A percentile compares a stretch with the other conserved stretches of the same genome.
Evolutionary conservation across 768 basidiomycete species (phyloP).

Genomic region (Pulveroboletus sp.): DNA sequence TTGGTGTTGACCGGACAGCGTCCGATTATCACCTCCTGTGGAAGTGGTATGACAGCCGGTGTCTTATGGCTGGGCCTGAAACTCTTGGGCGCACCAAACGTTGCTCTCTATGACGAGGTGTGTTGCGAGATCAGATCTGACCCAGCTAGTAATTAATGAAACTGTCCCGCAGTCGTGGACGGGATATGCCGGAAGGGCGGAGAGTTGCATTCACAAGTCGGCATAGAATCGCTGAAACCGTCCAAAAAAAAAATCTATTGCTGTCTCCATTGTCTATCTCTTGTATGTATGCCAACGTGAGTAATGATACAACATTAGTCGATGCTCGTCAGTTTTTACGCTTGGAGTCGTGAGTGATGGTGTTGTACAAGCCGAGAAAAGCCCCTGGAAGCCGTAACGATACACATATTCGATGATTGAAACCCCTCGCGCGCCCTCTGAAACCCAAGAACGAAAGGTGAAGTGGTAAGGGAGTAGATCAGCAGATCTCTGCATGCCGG

Average conservation of each 20-base stretch:
- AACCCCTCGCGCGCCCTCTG: conserved; percentile 13
- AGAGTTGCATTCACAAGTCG: conserved; percentile 68
- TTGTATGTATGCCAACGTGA: conserved; percentile 17
- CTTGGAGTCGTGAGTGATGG: conserved; percentile 7
- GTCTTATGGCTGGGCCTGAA: conserved; percentile 91
- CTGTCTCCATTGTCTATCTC: conserved; percentile 6
- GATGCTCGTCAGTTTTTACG: conserved; percentile 10
- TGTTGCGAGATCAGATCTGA: conserved; percentile 19
- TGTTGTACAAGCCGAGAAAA: conserved; percentile 13
- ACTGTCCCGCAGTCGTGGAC: conserved; percentile 79
- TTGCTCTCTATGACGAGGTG: conserved; percentile 94
- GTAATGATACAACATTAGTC: conserved; percentile 29
- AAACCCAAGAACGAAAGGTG: conserved; percentile 7
- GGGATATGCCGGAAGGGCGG: conserved; percentile 76
- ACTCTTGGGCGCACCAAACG: conserved; percentile 52
- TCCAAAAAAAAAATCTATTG: background rate
- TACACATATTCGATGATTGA: conserved; percentile 20
- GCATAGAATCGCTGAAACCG: conserved; percentile 8
- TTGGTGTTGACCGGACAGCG: conserved; percentile 56
- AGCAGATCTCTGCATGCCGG: conserved; percentile 28
- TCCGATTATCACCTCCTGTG: conserved; percentile 73
- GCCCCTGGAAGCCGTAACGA: conserved; percentile 11
- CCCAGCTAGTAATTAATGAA: conserved; percentile 15
- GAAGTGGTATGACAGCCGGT: conserved; percentile 98
- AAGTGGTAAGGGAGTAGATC: background rate